Evolutionary conservation across 164 flowering plant genomes (phyloP).

Genomic region (Aristolochia fimbriata): DNA sequence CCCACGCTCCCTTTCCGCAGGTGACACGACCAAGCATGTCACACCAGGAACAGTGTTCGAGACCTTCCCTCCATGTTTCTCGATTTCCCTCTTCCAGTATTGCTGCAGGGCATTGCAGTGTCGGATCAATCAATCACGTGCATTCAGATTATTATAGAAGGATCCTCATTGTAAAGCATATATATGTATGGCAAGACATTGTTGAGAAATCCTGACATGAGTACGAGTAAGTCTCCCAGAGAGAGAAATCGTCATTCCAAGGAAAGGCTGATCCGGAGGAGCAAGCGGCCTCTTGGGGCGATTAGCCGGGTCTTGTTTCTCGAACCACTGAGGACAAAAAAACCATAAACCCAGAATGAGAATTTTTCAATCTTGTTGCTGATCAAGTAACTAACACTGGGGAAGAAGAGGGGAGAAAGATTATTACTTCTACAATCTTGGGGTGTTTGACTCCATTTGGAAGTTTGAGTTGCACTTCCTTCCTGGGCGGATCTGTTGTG

Average conservation of each 20-base stretch:
- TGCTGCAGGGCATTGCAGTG: conserved; percentile 20
- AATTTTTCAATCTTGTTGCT: not conserved
- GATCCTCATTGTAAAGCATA: too few relatives aligned
- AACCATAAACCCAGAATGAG: too few relatives aligned
- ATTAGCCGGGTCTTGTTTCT: conserved; percentile 34
- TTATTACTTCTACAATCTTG: conserved; percentile 14
- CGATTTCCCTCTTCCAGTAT: conserved; percentile 52
- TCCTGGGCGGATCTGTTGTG: conserved; percentile 51
- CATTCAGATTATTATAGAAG: too few relatives aligned
- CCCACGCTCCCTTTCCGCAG: conserved; percentile 64
- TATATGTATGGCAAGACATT: too few relatives aligned
- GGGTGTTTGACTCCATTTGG: conserved; percentile 36
- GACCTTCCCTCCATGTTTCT: conserved; percentile 65
- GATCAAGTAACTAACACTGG: not conserved
- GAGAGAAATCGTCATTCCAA: conserved; percentile 47
- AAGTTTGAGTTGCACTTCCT: conserved; percentile 27
- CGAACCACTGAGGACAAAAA: conserved; percentile 27
- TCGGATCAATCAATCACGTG: too few relatives aligned
- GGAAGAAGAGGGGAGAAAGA: not conserved
- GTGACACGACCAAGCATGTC: conserved; percentile 55
- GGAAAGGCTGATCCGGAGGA: conserved; percentile 37
- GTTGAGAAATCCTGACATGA: conserved; percentile 32
- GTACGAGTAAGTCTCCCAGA: conserved; percentile 63
- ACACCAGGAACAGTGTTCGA: conserved; percentile 50
- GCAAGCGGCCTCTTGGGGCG: conserved; percentile 26